Percentiles rank a stretch among this genome's conserved stretches.
These are phyloP conservation scores for Singerocomus rubriflavus DNA, from an alignment of 1,284 basidiomycete genomes.

Conservation along the genomic window DNA sequence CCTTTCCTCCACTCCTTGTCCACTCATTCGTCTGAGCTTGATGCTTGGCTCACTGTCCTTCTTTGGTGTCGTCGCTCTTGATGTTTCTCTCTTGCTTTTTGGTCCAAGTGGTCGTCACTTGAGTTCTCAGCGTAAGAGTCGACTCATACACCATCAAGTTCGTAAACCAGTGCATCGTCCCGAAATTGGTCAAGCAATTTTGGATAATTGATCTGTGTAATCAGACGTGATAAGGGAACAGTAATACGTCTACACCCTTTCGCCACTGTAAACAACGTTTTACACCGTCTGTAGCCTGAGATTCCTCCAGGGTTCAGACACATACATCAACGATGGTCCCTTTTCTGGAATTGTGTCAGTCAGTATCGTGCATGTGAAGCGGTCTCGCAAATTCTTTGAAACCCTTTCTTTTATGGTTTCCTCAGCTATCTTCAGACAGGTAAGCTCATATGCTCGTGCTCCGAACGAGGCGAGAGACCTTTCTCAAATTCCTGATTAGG, in stretches of 20 bases:
- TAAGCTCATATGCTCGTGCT: constrained; percentile 10
- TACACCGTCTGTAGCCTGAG: constrained; percentile 15
- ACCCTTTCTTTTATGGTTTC: background rate
- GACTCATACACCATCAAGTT: too few relatives aligned
- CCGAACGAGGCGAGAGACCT: background rate
- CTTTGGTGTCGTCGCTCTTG: too few relatives aligned
- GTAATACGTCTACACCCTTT: constrained; percentile 11
- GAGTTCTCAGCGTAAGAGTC: too few relatives aligned
- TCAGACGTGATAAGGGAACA: constrained; percentile 26
- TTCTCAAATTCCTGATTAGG: constrained; percentile 17
- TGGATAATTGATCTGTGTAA: constrained; percentile 2
- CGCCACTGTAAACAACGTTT: background rate
- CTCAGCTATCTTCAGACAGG: constrained; percentile 31
- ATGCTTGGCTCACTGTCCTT: too few relatives aligned
- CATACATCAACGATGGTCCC: constrained; percentile 15
- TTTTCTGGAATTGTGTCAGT: constrained; percentile 30
- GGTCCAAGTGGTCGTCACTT: too few relatives aligned
- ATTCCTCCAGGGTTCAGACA: constrained; percentile 25
- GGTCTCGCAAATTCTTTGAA: background rate
- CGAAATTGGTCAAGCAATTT: background rate
- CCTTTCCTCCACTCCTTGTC: too few relatives aligned
- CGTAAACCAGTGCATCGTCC: too few relatives aligned
- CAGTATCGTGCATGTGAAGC: background rate
- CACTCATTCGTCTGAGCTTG: too few relatives aligned
- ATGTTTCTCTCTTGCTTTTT: too few relatives aligned